Evolutionary conservation across 192 early-diverging fungal species (phyloP).

Genomic region (Coemansia sp.): DNA sequence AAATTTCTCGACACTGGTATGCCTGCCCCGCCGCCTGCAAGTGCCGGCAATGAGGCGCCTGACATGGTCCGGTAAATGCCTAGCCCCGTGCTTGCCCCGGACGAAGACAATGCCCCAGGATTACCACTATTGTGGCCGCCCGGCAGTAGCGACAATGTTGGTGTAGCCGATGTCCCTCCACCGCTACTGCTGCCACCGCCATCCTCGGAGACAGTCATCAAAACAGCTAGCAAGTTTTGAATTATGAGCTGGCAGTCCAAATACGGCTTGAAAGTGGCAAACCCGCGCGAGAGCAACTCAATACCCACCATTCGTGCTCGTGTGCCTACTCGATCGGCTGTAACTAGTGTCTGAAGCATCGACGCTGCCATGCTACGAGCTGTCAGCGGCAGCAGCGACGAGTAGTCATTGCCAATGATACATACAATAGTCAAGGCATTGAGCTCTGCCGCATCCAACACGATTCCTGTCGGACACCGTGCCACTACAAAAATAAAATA

Average conservation of each 20-base stretch:
- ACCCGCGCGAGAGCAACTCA: slow-evolving; percentile 50
- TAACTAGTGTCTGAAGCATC: slow-evolving; percentile 39
- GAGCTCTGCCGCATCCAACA: slow-evolving; percentile 34
- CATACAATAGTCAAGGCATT: slow-evolving; percentile 51
- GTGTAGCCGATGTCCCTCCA: background rate
- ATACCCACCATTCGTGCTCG: slow-evolving; percentile 34
- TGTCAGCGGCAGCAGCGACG: slow-evolving; percentile 43
- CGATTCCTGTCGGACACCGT: slow-evolving; percentile 22
- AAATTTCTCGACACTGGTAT: slow-evolving; percentile 8
- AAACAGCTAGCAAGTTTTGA: slow-evolving; percentile 23
- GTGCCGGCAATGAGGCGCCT: slow-evolving; percentile 18
- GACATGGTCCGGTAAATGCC: slow-evolving; percentile 23
- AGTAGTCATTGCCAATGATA: slow-evolving; percentile 43
- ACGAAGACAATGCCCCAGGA: slow-evolving; percentile 4
- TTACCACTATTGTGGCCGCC: background rate
- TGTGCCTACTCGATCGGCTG: slow-evolving; percentile 7
- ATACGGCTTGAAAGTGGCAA: slow-evolving; percentile 42
- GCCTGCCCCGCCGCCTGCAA: background rate
- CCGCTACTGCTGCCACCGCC: background rate
- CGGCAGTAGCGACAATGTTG: slow-evolving; percentile 4
- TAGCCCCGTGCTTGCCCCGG: slow-evolving; percentile 7
- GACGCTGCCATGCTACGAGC: slow-evolving; percentile 49
- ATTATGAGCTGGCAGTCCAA: slow-evolving; percentile 44
- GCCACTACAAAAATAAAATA: slow-evolving; percentile 30
- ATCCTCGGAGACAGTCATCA: slow-evolving; percentile 32